Evolutionary conservation across 495 filamentous ascomycete species (phyloP).

Genomic region (Acidomyces sp.): DNA sequence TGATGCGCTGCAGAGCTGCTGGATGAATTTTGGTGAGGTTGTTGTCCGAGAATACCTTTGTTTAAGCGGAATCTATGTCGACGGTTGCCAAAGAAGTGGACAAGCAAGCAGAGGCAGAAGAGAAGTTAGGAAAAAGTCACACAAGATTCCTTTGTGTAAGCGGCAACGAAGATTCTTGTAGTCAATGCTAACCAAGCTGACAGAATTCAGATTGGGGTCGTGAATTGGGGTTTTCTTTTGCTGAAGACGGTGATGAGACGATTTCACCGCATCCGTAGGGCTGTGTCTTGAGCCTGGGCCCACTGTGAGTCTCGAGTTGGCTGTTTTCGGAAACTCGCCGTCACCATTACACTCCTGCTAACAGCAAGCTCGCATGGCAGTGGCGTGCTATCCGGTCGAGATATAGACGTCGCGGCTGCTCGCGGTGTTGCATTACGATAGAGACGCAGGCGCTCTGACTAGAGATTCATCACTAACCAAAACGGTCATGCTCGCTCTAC

Average conservation of each 20-base stretch:
- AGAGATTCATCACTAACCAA: conserved; percentile 5
- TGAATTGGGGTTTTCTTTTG: not conserved
- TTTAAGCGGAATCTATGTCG: conserved; percentile 5
- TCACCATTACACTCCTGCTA: too few relatives aligned
- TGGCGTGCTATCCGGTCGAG: too few relatives aligned
- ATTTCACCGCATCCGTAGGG: conserved; percentile 19
- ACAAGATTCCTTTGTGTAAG: conserved; percentile 22
- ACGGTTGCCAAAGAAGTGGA: conserved; percentile 9
- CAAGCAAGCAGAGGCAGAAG: conserved; percentile 4
- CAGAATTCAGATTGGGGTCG: conserved; percentile 5
- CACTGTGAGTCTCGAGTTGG: conserved; percentile 16
- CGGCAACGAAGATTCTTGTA: conserved; percentile 4
- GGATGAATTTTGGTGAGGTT: conserved; percentile 1
- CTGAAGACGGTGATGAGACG: conserved; percentile 11
- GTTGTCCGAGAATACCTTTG: conserved; percentile 16
- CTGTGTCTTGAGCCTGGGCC: conserved; percentile 17
- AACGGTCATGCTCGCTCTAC: conserved; percentile 13
- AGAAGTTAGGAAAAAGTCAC: conserved; percentile 7
- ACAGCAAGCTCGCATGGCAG: too few relatives aligned
- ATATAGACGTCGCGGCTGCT: conserved; percentile 3
- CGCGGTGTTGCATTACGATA: conserved; percentile 3
- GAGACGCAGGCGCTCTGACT: conserved; percentile 4
- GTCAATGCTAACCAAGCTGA: conserved; percentile 2
- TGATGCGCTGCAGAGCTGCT: conserved; percentile 5
- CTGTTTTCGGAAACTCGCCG: conserved; percentile 18